These are phyloP conservation scores for Mortierella sp. DNA, from an alignment of 371 early-diverging fungal species.

Conservation along the genomic window DNA sequence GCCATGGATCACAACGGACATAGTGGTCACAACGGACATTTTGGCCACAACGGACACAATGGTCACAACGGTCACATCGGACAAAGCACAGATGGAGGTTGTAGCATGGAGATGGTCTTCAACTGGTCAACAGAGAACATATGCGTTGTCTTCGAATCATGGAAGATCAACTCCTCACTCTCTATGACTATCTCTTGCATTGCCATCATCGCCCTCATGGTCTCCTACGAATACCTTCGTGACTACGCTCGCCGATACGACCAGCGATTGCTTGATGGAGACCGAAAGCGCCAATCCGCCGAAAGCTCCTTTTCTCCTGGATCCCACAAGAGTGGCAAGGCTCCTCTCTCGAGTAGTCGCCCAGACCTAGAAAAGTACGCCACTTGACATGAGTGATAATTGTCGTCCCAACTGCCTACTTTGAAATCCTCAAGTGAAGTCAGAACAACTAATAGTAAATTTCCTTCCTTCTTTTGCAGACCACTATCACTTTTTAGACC, in stretches of 20 bases:
- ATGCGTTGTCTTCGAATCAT: conserved; percentile 80
- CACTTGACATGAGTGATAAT: too few species aligned
- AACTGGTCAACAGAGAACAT: conserved; percentile 83
- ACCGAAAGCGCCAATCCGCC: conserved; percentile 37
- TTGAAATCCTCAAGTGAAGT: too few species aligned
- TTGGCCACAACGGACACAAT: conserved; percentile 18
- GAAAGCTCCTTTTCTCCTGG: neutral
- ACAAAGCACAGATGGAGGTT: conserved; percentile 20
- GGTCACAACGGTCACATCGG: too few species aligned
- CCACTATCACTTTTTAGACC: too few species aligned
- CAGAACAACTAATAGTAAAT: too few species aligned
- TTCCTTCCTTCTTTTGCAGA: too few species aligned
- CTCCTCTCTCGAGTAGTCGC: too few species aligned
- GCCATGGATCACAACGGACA: conserved; percentile 1
- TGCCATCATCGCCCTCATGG: conserved; percentile 65
- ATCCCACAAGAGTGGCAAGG: too few species aligned
- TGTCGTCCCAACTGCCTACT: too few species aligned
- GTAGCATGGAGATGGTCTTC: conserved; percentile 74
- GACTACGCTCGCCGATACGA: conserved; percentile 63
- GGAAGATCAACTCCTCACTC: conserved; percentile 68
- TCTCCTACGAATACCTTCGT: conserved; percentile 71
- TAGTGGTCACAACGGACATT: conserved; percentile 22
- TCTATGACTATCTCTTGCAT: conserved; percentile 68
- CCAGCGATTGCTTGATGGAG: conserved; percentile 45
- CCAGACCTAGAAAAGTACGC: too few species aligned